Conservation (phyloP, 306 rosid genomes). For the Quillaja saponaria region DNA sequence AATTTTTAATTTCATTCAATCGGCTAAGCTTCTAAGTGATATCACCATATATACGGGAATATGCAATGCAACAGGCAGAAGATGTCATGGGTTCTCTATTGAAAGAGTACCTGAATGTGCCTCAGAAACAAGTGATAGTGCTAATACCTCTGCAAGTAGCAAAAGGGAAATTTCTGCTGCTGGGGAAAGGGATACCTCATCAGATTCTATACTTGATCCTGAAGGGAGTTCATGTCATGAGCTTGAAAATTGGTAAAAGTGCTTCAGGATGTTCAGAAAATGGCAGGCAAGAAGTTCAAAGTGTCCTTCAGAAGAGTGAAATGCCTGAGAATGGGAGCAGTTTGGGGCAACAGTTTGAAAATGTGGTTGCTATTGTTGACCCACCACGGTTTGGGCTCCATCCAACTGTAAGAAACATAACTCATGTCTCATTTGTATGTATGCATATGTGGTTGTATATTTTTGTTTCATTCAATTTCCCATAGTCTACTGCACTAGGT, state of each 20-base stretch:
- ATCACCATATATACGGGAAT: constrained; percentile 17
- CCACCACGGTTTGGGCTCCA: constrained; percentile 97
- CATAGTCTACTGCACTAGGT: too few species aligned
- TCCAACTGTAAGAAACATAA: constrained; percentile 74
- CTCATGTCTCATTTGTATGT: too few species aligned
- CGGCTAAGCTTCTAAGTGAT: constrained; percentile 13
- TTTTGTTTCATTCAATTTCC: not conserved
- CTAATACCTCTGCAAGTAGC: constrained; percentile 33
- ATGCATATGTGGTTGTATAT: not conserved
- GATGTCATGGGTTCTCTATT: constrained; percentile 86
- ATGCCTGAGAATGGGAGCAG: constrained; percentile 47
- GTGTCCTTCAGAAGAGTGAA: constrained; percentile 38
- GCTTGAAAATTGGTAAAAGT: constrained; percentile 43
- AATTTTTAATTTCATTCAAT: constrained; percentile 10
- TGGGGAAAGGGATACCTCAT: constrained; percentile 29
- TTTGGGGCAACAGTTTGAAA: constrained; percentile 50
- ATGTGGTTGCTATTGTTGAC: constrained; percentile 93
- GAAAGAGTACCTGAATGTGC: constrained; percentile 58
- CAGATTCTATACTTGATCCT: constrained; percentile 21
- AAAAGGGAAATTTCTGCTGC: constrained; percentile 30
- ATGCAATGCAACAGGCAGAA: constrained; percentile 72
- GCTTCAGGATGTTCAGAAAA: constrained; percentile 44
- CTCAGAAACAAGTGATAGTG: constrained; percentile 50
- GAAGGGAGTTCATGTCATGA: constrained; percentile 40
- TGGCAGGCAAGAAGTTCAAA: constrained; percentile 37